Percentiles rank a stretch among this genome's conserved stretches.
These are phyloP conservation scores for Cytauxzoon felis DNA, from an alignment of 169 alveolate genomes.

Conservation along the genomic window DNA sequence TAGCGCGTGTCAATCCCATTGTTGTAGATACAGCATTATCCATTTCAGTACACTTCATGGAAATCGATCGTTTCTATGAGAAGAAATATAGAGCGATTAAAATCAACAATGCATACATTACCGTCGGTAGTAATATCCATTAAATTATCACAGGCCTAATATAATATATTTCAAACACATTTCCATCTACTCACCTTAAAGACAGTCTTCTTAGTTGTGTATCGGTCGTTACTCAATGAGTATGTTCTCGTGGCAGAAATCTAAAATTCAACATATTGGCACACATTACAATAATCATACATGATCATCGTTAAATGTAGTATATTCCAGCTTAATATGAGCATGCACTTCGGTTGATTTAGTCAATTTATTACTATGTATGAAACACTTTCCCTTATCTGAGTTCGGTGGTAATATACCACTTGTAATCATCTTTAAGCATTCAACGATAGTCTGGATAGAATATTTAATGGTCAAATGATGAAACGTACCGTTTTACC, in stretches of 20 bases:
- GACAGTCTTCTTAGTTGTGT: slow-evolving; percentile 59
- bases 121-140: slow-evolving; percentile 36
- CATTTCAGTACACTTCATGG: slow-evolving; percentile 84
- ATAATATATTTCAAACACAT: not conserved
- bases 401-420: slow-evolving; percentile 97
- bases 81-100: slow-evolving; percentile 32
- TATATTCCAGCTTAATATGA: slow-evolving; percentile 79
- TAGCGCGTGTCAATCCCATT: slow-evolving; percentile 91
- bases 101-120: no score
- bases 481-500: slow-evolving; percentile 89
- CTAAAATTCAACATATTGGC: no score
- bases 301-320: slow-evolving; percentile 60
- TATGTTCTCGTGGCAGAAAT: slow-evolving; percentile 80
- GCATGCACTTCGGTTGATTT: slow-evolving; percentile 84
- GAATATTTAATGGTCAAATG: not conserved
- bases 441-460: slow-evolving; percentile 91
- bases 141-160: slow-evolving; percentile 53
- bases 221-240: slow-evolving; percentile 70
- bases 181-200: slow-evolving; percentile 64
- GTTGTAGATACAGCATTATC: slow-evolving; percentile 88
- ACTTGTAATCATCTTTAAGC: slow-evolving; percentile 88
- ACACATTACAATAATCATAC: slow-evolving; percentile 14
- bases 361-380: slow-evolving; percentile 88
- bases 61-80: slow-evolving; percentile 52
- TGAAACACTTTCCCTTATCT: slow-evolving; percentile 89